These are phyloP conservation scores for Nyctanthes arbortristis DNA, from an alignment of 257 asterid genomes.

Conservation along the genomic window DNA sequence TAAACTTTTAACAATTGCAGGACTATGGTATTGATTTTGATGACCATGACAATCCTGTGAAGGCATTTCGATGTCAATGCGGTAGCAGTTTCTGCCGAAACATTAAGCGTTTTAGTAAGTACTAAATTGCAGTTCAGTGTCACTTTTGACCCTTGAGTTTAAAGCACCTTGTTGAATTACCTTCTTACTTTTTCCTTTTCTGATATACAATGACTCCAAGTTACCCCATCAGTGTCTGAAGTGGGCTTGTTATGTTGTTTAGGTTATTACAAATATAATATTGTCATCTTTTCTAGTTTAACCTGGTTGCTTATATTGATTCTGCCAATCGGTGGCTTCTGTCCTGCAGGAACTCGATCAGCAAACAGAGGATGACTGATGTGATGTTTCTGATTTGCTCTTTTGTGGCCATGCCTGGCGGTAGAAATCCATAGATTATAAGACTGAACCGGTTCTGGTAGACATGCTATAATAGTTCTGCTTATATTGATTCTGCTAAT, in stretches of 20 bases:
- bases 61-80: constrained; percentile 53
- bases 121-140: not conserved
- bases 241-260: too few species aligned
- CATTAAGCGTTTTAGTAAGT: constrained; percentile 50
- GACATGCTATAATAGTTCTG: too few species aligned
- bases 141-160: not conserved
- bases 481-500: too few species aligned
- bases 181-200: not conserved
- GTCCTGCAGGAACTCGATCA: constrained; percentile 33
- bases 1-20: constrained; percentile 28
- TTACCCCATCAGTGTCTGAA: too few species aligned
- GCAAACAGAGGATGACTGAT: constrained; percentile 27
- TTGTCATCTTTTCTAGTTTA: too few species aligned
- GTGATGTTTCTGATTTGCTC: constrained; percentile 4
- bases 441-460: too few species aligned
- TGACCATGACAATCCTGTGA: constrained; percentile 51
- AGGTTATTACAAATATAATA: too few species aligned
- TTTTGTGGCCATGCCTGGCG: not conserved
- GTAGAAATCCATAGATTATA: too few species aligned
- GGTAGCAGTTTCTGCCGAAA: constrained; percentile 52
- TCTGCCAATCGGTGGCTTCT: constrained; percentile 15
- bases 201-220: not conserved
- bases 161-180: not conserved
- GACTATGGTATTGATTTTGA: constrained; percentile 60
- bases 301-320: too few species aligned